These are phyloP conservation scores for Erysiphe neolycopersici DNA, from an alignment of 2,329 filamentous ascomycete species.

Conservation along the genomic window DNA sequence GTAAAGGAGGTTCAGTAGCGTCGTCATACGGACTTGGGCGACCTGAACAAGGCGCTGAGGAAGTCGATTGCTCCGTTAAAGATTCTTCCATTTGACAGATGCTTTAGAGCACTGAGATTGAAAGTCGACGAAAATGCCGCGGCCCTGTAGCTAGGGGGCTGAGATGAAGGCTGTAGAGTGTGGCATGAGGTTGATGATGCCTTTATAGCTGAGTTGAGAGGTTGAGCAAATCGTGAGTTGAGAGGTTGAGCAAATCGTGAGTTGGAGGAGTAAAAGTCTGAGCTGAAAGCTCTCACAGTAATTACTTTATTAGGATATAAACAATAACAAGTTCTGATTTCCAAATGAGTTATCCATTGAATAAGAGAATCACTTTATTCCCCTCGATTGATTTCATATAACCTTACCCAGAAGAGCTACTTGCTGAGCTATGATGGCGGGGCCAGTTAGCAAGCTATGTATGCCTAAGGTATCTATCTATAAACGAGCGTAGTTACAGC, in stretches of 20 bases:
- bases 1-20: conserved; percentile 18
- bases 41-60: conserved; percentile 34
- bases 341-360: background rate
- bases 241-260: background rate
- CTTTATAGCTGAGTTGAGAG: background rate
- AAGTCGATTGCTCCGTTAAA: conserved; percentile 29
- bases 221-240: background rate
- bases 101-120: conserved; percentile 24
- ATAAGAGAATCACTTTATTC: background rate
- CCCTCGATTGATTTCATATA: background rate
- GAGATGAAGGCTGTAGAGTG: background rate
- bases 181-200: background rate
- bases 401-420: too few species aligned
- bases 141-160: background rate
- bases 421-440: background rate
- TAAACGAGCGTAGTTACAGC: too few species aligned
- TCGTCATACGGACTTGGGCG: conserved; percentile 39
- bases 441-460: background rate
- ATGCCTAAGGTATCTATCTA: too few species aligned
- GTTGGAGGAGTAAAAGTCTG: too few species aligned
- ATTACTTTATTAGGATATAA: background rate
- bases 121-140: conserved; percentile 16
- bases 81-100: conserved; percentile 17
- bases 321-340: background rate
- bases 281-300: too few species aligned